Conservation (phyloP, 768 basidiomycete genomes). For the Panellus pusillus region DNA sequence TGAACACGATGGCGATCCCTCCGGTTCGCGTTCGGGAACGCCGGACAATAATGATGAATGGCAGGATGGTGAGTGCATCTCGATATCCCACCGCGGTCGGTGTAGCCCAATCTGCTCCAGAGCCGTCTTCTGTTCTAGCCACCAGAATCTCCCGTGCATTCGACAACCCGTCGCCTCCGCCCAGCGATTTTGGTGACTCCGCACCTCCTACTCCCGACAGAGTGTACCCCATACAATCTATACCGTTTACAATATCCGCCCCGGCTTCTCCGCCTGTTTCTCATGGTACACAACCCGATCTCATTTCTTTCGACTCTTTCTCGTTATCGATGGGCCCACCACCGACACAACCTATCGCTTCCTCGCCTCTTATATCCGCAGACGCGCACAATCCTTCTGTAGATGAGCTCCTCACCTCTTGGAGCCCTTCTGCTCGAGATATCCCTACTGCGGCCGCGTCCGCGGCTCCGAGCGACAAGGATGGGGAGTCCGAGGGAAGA, state of each 20-base stretch:
- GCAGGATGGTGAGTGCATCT: conserved; percentile 44
- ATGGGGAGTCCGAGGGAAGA: conserved; percentile 3
- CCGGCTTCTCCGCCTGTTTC: conserved; percentile 5
- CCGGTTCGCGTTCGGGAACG: conserved; percentile 41
- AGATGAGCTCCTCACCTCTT: conserved; percentile 28
- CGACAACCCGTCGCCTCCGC: conserved; percentile 76
- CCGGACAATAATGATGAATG: conserved; percentile 46
- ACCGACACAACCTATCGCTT: conserved; percentile 18
- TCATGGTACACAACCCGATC: conserved; percentile 27
- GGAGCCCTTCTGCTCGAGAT: conserved; percentile 16
- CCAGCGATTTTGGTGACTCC: conserved; percentile 24
- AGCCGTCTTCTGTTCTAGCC: conserved; percentile 69
- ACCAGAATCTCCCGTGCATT: conserved; percentile 66
- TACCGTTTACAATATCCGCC: conserved; percentile 12
- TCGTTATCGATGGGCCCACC: conserved; percentile 27
- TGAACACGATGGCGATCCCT: conserved; percentile 25
- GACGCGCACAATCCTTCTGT: conserved; percentile 23
- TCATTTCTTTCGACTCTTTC: conserved; percentile 46
- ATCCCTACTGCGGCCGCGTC: conserved; percentile 6
- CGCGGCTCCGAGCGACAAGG: conserved; percentile 2
- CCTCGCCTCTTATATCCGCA: conserved; percentile 13
- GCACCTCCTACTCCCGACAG: conserved; percentile 9
- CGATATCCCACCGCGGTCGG: conserved; percentile 2
- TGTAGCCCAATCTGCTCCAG: conserved; percentile 32
- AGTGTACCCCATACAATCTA: conserved; percentile 7